Evolutionary conservation across 2,329 filamentous ascomycete species (phyloP).

Genomic region (Penicillium sp.): DNA sequence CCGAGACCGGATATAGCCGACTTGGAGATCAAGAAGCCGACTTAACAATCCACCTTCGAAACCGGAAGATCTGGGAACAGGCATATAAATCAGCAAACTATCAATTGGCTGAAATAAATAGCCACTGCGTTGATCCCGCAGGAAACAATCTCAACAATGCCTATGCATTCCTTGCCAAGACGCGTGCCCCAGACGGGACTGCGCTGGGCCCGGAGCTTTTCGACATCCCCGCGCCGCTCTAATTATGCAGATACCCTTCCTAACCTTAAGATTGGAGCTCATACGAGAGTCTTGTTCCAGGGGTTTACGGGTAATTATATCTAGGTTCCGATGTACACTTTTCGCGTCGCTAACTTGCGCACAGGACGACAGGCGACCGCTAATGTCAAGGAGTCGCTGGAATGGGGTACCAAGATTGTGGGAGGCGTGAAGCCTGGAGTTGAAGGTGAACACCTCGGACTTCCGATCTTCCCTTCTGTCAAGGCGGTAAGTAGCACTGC

Average conservation of each 20-base stretch:
- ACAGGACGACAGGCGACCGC: constrained; percentile 57
- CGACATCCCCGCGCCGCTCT: constrained; percentile 28
- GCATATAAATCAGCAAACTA: background rate
- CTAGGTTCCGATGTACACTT: background rate
- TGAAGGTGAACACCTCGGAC: constrained; percentile 68
- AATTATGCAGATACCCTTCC: constrained; percentile 62
- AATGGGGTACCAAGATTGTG: constrained; percentile 77
- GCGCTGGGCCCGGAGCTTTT: constrained; percentile 27
- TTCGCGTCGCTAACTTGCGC: background rate
- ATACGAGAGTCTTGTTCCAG: constrained; percentile 69
- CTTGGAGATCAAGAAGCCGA: background rate
- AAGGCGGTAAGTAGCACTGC: constrained; percentile 46
- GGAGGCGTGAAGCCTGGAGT: constrained; percentile 74
- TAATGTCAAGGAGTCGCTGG: constrained; percentile 73
- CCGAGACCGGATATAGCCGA: constrained; percentile 22
- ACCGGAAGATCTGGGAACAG: background rate
- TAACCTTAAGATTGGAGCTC: constrained; percentile 65
- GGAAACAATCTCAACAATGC: constrained; percentile 2
- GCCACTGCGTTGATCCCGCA: background rate
- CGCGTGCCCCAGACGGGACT: constrained; percentile 14
- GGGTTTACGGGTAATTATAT: constrained; percentile 61
- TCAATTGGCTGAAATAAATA: background rate
- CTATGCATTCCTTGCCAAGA: constrained; percentile 23
- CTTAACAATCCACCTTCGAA: background rate
- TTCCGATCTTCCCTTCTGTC: constrained; percentile 70